A percentile compares a stretch with the other conserved stretches of the same genome.
Evolutionary conservation across 2,329 filamentous ascomycete genomes (phyloP).

Genomic region (Penicillium sp.): DNA sequence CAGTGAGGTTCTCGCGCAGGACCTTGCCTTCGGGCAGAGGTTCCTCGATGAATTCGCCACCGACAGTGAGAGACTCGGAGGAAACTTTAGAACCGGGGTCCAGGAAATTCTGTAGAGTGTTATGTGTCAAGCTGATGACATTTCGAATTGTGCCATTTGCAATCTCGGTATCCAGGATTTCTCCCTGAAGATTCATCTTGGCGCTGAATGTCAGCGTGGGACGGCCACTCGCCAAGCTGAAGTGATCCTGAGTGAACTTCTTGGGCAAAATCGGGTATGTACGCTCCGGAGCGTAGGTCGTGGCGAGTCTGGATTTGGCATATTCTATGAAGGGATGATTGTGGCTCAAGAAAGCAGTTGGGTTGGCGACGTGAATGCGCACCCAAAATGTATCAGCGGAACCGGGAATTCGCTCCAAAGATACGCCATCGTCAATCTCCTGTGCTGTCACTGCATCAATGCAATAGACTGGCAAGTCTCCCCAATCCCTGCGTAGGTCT

Average conservation of each 20-base stretch:
- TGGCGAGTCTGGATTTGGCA: conserved; percentile 56
- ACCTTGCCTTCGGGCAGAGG: conserved; percentile 16
- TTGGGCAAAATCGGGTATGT: conserved; percentile 60
- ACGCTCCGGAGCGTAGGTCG: conserved; percentile 56
- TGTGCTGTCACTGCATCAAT: conserved; percentile 57
- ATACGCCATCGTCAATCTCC: conserved; percentile 66
- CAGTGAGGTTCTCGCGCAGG: conserved; percentile 30
- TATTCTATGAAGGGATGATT: conserved; percentile 56
- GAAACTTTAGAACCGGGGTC: conserved; percentile 24
- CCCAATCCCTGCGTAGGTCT: conserved; percentile 59
- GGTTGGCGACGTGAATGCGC: conserved; percentile 65
- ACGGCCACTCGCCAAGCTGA: conserved; percentile 56
- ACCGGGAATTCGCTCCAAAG: conserved; percentile 53
- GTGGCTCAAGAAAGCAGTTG: conserved; percentile 60
- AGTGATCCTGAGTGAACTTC: conserved; percentile 50
- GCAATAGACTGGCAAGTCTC: conserved; percentile 59
- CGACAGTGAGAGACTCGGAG: conserved; percentile 31
- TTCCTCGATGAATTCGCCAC: conserved; percentile 30
- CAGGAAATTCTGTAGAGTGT: conserved; percentile 42
- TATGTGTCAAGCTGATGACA: conserved; percentile 55
- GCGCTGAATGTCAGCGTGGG: conserved; percentile 64
- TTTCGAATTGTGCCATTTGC: conserved; percentile 57
- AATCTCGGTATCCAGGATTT: conserved; percentile 57
- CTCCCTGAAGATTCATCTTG: conserved; percentile 53
- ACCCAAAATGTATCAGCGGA: conserved; percentile 56